Percentiles rank a stretch among this genome's conserved stretches.
Evolutionary conservation across 2,329 filamentous ascomycete genomes (phyloP).

Genomic region (Sclerotinia trifoliorum): DNA sequence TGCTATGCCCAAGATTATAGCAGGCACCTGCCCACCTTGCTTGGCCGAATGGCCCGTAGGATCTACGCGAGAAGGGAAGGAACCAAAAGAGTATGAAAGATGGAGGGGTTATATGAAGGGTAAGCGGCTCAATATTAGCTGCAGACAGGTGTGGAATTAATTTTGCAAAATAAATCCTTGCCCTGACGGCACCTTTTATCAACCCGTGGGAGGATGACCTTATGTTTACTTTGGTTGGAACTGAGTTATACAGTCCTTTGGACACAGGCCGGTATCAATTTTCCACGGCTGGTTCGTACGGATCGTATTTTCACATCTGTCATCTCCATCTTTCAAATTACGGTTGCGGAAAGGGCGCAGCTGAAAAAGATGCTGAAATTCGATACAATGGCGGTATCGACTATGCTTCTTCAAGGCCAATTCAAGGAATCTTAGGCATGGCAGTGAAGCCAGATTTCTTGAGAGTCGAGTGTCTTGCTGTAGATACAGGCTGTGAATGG

Average conservation of each 20-base stretch:
- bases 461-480: neutral
- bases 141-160: conserved; percentile 73
- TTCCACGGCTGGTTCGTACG: neutral
- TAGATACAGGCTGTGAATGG: neutral
- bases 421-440: neutral
- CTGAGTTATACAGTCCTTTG: neutral
- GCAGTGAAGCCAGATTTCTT: neutral
- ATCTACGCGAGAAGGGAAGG: conserved; percentile 38
- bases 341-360: too few relatives aligned
- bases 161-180: neutral
- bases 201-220: neutral
- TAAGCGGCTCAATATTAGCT: conserved; percentile 89
- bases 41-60: conserved; percentile 70
- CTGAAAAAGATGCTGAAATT: neutral
- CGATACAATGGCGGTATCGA: too few relatives aligned
- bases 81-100: conserved; percentile 48
- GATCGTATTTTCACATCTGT: neutral
- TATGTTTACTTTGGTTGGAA: neutral
- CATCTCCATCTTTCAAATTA: neutral
- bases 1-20: conserved; percentile 83
- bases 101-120: conserved; percentile 87
- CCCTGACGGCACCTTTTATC: neutral
- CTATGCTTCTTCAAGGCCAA: neutral
- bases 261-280: neutral
- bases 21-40: conserved; percentile 73